Conservation (phyloP, 1,139 yeast species). For the Sugiyamaella grinbergsii region DNA sequence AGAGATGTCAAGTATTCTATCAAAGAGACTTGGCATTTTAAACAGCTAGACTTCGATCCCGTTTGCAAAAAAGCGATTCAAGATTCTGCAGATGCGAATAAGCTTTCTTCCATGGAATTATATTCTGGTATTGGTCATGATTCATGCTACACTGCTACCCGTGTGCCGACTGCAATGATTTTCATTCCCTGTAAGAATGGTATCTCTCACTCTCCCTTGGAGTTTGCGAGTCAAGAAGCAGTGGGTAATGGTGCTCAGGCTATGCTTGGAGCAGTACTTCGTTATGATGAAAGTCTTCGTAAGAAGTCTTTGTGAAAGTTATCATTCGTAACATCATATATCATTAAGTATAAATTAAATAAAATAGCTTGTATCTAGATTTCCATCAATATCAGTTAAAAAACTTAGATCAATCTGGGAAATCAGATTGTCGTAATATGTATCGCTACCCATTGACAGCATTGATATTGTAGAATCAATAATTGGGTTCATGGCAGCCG, state of each 20-base stretch:
- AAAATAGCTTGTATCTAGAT: constrained; percentile 9
- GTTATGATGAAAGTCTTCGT: constrained; percentile 49
- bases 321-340: constrained; percentile 1
- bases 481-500: background rate
- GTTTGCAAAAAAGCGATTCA: constrained; percentile 54
- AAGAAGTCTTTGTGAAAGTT: background rate
- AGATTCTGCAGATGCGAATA: constrained; percentile 53
- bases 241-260: constrained; percentile 61
- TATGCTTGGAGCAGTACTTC: constrained; percentile 58
- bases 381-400: constrained; percentile 9
- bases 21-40: constrained; percentile 47
- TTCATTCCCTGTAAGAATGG: constrained; percentile 73
- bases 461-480: constrained; percentile 27
- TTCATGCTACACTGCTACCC: constrained; percentile 58
- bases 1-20: constrained; percentile 48
- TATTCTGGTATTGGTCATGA: constrained; percentile 78
- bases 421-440: constrained; percentile 27
- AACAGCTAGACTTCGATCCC: constrained; percentile 59
- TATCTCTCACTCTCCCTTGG: constrained; percentile 68
- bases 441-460: constrained; percentile 28
- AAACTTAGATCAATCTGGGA: constrained; percentile 26
- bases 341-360: constrained; percentile 2
- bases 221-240: constrained; percentile 64
- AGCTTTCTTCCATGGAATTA: constrained; percentile 52
- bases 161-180: constrained; percentile 72